Conservation (phyloP, 2,329 filamentous ascomycete genomes). For the Penicillium sp. region DNA sequence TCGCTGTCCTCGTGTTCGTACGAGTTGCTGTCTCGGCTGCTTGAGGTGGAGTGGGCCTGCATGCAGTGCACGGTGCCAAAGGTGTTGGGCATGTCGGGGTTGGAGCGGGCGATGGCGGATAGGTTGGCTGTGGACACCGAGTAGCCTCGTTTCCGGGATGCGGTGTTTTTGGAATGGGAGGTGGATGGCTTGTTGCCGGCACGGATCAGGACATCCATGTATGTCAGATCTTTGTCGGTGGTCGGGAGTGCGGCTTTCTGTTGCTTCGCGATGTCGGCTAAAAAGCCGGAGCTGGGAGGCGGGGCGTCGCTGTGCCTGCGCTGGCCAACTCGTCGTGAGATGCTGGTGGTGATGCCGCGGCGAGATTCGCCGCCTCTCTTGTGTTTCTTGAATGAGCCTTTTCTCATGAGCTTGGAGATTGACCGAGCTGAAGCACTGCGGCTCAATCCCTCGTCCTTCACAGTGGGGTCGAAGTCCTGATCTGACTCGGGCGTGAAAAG, state of each 20-base stretch:
- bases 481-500: constrained; percentile 32
- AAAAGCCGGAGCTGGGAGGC: constrained; percentile 30
- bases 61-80: constrained; percentile 31
- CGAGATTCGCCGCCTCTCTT: constrained; percentile 25
- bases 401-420: constrained; percentile 30
- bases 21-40: constrained; percentile 11
- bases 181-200: constrained; percentile 15
- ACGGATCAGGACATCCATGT: constrained; percentile 28
- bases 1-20: constrained; percentile 28
- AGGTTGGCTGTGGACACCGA: constrained; percentile 13
- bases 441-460: constrained; percentile 15
- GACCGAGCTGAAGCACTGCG: constrained; percentile 29
- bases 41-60: constrained; percentile 31
- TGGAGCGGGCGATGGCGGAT: constrained; percentile 6
- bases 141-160: constrained; percentile 7
- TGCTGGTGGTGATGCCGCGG: constrained; percentile 30
- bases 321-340: constrained; percentile 22
- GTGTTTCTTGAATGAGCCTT: constrained; percentile 29
- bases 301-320: constrained; percentile 42
- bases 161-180: constrained; percentile 1
- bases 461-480: constrained; percentile 21
- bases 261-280: constrained; percentile 21
- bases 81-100: constrained; percentile 8
- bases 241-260: neutral
- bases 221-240: constrained; percentile 24